Evolutionary conservation across 306 rosid genomes (phyloP), one percentile per base, ranked within the genome.

Genomic region (Quercus variabilis): DNA sequence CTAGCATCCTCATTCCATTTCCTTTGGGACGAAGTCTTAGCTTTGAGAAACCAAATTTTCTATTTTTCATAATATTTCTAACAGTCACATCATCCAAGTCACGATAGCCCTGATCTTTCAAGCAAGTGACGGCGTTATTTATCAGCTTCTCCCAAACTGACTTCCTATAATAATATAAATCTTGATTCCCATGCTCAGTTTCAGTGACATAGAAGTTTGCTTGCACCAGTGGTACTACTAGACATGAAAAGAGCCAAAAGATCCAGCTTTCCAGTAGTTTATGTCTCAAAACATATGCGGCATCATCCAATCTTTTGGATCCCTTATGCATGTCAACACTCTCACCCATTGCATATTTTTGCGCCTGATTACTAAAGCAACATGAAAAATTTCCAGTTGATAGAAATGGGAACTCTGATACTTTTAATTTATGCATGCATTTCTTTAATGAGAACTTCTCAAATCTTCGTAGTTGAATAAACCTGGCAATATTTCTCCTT

Each of bases 201-300:
- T 92, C 97, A 76, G 99, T 92, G 69, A 90, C 87, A 79, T 94
- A 94, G 82, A 94, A 94, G 86, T 91, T 91, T 84, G 95, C 89
- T 86, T 92, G 92, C 86, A 91, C 79, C 79, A 94, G 79, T 35
- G 99, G 97, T 77, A 90, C 86, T 69, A 94, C 89, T 59, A 94
- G 69, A 83, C 33, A 79, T 73, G 95, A 86, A 85, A 88, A 94
- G 57, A 91, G 83, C 97, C 99, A 94, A 79, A 87, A 86, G 67
- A 94, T 89, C 99, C 99, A 94, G 77, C 83, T 91, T 86, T 90
- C 91, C 3, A 92, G 71, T 84, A 91, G 90, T 79, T 86, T 87
- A 17, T 54, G 86, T 83, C 87, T 94, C 69, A 87, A 76, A 62
- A 30, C 69, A 76, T 84, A 81, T 25, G 82, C 33, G 38, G 80